Conservation (phyloP, 2,329 filamentous ascomycete species). For the Alternaria sp. region DNA sequence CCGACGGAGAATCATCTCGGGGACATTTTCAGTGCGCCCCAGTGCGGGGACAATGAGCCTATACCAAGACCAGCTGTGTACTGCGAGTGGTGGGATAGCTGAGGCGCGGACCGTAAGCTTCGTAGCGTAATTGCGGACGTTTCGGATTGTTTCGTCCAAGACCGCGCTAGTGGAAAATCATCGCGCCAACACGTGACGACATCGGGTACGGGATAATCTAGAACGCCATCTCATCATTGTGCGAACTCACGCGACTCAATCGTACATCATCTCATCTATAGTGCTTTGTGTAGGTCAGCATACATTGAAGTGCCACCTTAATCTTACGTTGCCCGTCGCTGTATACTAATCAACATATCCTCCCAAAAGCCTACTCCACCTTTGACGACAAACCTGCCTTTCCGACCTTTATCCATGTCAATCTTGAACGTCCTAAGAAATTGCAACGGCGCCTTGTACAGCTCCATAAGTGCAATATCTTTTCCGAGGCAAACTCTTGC, state of each 20-base stretch:
- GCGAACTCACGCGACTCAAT: background rate
- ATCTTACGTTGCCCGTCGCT: conserved; percentile 16
- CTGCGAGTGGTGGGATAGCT: conserved; percentile 27
- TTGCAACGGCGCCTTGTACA: conserved; percentile 56
- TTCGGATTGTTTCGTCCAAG: conserved; percentile 38
- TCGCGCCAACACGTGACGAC: conserved; percentile 17
- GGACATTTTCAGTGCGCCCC: conserved; percentile 24
- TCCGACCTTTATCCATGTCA: conserved; percentile 36
- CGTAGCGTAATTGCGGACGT: conserved; percentile 34
- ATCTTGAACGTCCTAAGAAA: conserved; percentile 55
- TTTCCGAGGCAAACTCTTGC: conserved; percentile 58
- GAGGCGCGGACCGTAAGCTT: conserved; percentile 21
- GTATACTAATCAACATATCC: conserved; percentile 52
- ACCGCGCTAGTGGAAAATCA: conserved; percentile 29
- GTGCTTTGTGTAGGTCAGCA: background rate
- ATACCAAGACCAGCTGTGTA: conserved; percentile 13
- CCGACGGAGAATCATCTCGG: conserved; percentile 24
- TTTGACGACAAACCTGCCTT: conserved; percentile 52
- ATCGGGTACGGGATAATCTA: conserved; percentile 2
- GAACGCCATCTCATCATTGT: background rate
- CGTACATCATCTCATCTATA: background rate
- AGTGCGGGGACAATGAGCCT: conserved; percentile 23
- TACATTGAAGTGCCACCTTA: background rate
- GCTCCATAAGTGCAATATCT: conserved; percentile 62
- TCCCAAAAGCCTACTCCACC: conserved; percentile 55